Evolutionary conservation across 495 filamentous ascomycete species (phyloP).

Genomic region (Aspergillus mulundensis): DNA sequence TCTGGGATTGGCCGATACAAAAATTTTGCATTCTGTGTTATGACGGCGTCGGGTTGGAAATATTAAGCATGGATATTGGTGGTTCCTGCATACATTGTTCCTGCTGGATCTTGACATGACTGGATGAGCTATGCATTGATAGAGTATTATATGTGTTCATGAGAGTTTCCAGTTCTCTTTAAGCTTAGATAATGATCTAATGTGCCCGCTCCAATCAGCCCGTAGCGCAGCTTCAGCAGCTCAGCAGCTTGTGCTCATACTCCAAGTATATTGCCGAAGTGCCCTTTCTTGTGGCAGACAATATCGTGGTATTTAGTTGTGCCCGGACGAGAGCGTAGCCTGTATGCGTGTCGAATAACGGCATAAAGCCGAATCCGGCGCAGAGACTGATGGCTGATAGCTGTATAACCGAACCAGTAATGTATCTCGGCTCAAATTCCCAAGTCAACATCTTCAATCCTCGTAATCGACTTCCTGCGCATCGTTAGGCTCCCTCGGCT

Average conservation of each 20-base stretch:
- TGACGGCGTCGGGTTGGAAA: neutral
- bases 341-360: neutral
- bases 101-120: neutral
- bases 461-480: constrained; percentile 66
- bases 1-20: neutral
- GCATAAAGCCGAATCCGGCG: neutral
- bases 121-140: neutral
- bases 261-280: neutral
- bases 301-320: neutral
- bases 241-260: neutral
- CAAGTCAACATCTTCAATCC: constrained; percentile 19
- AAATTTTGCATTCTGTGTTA: neutral
- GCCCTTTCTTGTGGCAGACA: neutral
- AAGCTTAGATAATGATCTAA: neutral
- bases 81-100: neutral
- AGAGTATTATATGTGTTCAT: neutral
- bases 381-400: neutral
- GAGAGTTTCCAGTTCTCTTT: neutral
- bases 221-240: neutral
- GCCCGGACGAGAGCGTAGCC: neutral
- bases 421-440: neutral
- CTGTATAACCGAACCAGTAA: neutral
- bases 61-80: neutral
- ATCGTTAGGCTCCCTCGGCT: constrained; percentile 81
- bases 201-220: neutral